Conservation (phyloP, 2,329 filamentous ascomycete species). For the Paecilomyces sp. region DNA sequence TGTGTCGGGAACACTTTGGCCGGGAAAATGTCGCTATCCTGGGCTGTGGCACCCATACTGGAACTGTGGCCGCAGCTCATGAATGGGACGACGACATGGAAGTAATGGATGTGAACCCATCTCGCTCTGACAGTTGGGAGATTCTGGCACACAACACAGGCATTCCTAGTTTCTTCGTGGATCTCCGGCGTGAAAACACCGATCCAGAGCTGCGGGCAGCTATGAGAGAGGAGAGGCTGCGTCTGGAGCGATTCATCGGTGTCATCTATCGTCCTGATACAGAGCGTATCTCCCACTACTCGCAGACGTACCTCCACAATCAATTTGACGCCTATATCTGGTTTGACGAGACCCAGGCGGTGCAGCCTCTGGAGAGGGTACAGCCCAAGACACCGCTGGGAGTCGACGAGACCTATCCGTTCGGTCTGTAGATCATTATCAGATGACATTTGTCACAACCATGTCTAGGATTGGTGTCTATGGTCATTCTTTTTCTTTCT, state of each 20-base stretch:
- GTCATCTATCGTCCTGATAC: conserved; percentile 47
- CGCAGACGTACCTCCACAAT: conserved; percentile 36
- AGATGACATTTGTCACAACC: background rate
- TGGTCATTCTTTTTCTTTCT: background rate
- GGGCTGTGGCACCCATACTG: conserved; percentile 44
- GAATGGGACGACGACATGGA: conserved; percentile 47
- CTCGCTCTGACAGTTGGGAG: conserved; percentile 44
- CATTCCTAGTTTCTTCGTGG: conserved; percentile 39
- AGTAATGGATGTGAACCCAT: conserved; percentile 43
- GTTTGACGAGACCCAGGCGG: conserved; percentile 42
- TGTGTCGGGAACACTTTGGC: conserved; percentile 42
- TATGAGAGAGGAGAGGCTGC: conserved; percentile 24
- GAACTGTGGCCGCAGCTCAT: conserved; percentile 46
- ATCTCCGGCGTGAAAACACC: conserved; percentile 34
- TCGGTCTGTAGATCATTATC: conserved; percentile 34
- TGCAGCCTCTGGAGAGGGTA: conserved; percentile 38
- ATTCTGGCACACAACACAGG: conserved; percentile 41
- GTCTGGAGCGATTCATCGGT: conserved; percentile 47
- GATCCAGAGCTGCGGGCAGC: conserved; percentile 28
- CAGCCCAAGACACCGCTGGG: conserved; percentile 39
- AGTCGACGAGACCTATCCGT: conserved; percentile 46
- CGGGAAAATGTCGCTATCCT: conserved; percentile 35
- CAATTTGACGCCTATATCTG: conserved; percentile 47
- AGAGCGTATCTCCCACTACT: conserved; percentile 45
- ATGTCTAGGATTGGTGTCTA: background rate